A percentile compares a stretch with the other conserved stretches of the same genome.
phyloP scores from a whole-genome alignment of 1,284 basidiomycete species.

The Cutaneotrichosporon cavernicola region DNA sequence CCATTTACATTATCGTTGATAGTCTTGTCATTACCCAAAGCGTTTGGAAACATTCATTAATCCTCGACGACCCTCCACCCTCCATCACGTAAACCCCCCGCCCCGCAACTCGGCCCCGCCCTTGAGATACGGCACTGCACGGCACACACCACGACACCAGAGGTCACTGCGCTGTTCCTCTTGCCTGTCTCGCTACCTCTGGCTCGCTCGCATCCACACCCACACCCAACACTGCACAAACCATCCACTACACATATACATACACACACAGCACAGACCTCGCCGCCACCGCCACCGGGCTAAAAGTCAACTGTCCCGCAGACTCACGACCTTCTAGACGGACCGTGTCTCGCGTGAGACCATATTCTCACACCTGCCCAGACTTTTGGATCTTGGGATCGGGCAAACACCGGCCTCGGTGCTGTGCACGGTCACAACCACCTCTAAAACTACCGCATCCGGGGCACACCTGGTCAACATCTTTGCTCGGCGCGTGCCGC shows the following conservation, averaged over 20 bases:
- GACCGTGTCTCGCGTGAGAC: not conserved
- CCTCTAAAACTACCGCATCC: not conserved
- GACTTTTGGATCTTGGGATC: not conserved
- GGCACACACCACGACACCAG: not conserved
- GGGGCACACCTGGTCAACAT: not conserved
- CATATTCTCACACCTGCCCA: not conserved
- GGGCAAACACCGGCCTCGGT: not conserved
- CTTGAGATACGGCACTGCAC: not conserved
- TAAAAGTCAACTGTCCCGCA: not conserved
- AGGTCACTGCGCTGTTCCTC: not conserved
- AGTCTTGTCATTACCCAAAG: not conserved
- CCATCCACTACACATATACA: not conserved
- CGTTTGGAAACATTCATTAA: not conserved
- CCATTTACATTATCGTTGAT: not conserved
- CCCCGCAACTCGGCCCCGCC: not conserved
- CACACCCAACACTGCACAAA: not conserved
- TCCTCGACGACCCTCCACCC: constrained; percentile 6
- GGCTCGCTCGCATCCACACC: not conserved
- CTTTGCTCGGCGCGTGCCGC: not conserved
- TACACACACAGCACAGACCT: not conserved
- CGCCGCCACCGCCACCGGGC: not conserved
- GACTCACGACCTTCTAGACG: not conserved
- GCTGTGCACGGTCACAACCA: not conserved
- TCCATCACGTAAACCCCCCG: constrained; percentile 4
- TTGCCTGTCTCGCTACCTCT: not conserved